Evolutionary conservation across 2,329 filamentous ascomycete genomes (phyloP).

Genomic region (Passalora sequoiae): DNA sequence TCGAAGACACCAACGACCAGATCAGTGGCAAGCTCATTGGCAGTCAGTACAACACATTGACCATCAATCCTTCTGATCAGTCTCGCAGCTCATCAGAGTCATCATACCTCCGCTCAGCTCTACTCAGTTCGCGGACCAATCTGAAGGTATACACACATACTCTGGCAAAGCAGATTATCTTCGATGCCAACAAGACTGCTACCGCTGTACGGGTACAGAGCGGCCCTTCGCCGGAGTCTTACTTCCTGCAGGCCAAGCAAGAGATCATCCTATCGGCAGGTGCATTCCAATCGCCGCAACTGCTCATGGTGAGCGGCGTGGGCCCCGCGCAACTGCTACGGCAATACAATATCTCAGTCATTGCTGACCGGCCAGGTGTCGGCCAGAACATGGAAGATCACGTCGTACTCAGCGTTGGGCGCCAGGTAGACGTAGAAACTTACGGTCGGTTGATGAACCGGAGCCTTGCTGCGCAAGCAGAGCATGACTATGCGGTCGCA

Average conservation of each 20-base stretch:
- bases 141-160: conserved; percentile 18
- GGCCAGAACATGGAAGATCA: conserved; percentile 61
- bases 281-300: conserved; percentile 40
- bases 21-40: neutral
- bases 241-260: conserved; percentile 28
- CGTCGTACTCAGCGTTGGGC: conserved; percentile 45
- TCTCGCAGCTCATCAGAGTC: conserved; percentile 7
- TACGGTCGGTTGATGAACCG: neutral
- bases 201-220: conserved; percentile 34
- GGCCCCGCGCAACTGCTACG: conserved; percentile 51
- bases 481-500: neutral
- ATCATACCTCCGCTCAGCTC: conserved; percentile 6
- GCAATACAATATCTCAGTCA: conserved; percentile 47
- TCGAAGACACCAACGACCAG: neutral
- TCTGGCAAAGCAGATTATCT: conserved; percentile 30
- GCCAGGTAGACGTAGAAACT: neutral
- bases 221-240: neutral
- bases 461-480: neutral
- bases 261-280: conserved; percentile 45
- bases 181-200: conserved; percentile 28
- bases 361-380: conserved; percentile 56
- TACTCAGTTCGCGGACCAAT: conserved; percentile 43
- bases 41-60: neutral
- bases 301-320: conserved; percentile 58
- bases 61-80: neutral